Percentiles rank a stretch among this genome's conserved stretches.
Conservation (phyloP, 805 yeast species). For the Candida jianshihensis region DNA sequence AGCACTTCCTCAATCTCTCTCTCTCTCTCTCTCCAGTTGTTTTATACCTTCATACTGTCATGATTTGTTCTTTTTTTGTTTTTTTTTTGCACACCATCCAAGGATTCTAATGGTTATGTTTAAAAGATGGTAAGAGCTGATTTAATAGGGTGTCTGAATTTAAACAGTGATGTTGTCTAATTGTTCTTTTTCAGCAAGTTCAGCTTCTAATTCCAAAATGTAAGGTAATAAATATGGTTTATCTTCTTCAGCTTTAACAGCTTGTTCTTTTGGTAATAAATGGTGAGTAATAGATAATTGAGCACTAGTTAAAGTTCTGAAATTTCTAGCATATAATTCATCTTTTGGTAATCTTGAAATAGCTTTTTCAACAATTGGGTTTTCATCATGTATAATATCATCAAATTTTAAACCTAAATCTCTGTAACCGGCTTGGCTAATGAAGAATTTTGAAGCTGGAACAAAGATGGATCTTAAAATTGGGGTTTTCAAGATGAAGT, state of each 20-base stretch:
- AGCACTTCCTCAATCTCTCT: too few relatives aligned
- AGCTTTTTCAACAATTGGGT: constrained; percentile 80
- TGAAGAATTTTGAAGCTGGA: constrained; percentile 74
- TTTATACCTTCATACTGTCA: too few relatives aligned
- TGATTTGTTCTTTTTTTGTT: too few relatives aligned
- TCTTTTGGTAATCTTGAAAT: constrained; percentile 78
- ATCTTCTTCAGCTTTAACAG: constrained; percentile 75
- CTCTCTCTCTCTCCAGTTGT: too few relatives aligned
- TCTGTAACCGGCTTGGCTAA: constrained; percentile 84
- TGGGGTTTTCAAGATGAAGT: constrained; percentile 77
- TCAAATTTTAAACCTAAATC: constrained; percentile 87
- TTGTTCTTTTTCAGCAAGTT: constrained; percentile 78
- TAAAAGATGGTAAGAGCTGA: too few relatives aligned
- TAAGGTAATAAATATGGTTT: constrained; percentile 79
- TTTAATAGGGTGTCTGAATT: background rate
- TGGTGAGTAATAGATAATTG: constrained; percentile 82
- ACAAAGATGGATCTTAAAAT: constrained; percentile 64
- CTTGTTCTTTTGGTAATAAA: constrained; percentile 74
- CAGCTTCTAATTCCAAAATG: constrained; percentile 91
- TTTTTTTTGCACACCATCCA: too few relatives aligned
- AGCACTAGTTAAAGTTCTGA: constrained; percentile 86
- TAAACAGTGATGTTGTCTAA: constrained; percentile 64
- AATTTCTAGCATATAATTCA: constrained; percentile 85
- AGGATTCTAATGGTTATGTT: too few relatives aligned
- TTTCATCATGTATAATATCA: constrained; percentile 85